Evolutionary conservation across 768 basidiomycete species (phyloP), one percentile per base, ranked within the genome.

Genomic region (Boletus rufocinnamomeus): DNA sequence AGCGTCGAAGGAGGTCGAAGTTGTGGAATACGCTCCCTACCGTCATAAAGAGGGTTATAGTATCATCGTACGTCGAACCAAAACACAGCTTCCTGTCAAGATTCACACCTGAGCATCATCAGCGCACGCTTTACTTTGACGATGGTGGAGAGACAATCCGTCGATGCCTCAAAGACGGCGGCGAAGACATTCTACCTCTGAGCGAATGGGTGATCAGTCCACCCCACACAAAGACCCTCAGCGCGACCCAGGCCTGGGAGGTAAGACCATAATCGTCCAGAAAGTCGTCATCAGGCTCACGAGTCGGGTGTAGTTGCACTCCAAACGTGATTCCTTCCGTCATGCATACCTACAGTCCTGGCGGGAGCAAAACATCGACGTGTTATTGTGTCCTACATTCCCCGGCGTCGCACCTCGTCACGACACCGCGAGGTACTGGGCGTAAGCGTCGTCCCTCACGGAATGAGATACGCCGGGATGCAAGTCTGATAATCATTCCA

Each of bases 311-410:
- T 37, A 73, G 64, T 59, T 80, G 23, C 72, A 69, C 50, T 45
- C 52, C 19, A 61, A 67, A 50, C 66, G 78, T 23, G 78, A 77
- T 37, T 17, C 10, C 1, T 77, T 75, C 55, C 69, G 79, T 1
- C 63, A 68, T 25, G 67, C 65, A 35, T 75, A 75, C 32, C 65
- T 75, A 17, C 69, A 69, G 8, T 65, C 78, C 30, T 81, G 75
- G 76, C 72, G 73, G 47, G 65, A 66, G 17, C 74, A 77, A 37
- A 63, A 64, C 17, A 65, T 79, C 21, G 80, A 82, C 46, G 75
- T 71, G 6, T 66, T 82, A 57, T 63, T 82, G 14, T 73, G 61
- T 28, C 78, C 80, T 10, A 69, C 68, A 7, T 70, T 64, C 19
- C 68, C 75, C 2, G 73, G 70, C 8, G 70, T 75, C 8, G 79